Percentiles rank a stretch among this genome's conserved stretches.
Evolutionary conservation across 179 eudicot genomes (phyloP).

Genomic region (Silene coronaria): DNA sequence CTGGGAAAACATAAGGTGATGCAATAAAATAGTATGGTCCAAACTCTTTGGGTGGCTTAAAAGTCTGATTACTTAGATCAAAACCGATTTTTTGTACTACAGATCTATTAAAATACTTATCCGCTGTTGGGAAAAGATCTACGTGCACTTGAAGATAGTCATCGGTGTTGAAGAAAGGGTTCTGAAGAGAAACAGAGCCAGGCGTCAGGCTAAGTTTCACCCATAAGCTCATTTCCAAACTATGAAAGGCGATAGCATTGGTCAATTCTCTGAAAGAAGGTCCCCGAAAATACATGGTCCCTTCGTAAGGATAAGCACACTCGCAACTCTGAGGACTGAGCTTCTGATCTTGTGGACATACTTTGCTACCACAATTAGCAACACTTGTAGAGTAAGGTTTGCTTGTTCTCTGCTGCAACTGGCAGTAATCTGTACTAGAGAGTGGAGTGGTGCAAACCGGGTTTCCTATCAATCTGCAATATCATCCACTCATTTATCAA

Average conservation of each 20-base stretch:
- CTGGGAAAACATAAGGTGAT: conserved; percentile 58
- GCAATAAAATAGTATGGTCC: conserved; percentile 85
- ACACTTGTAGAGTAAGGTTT: conserved; percentile 69
- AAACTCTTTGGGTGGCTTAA: conserved; percentile 65
- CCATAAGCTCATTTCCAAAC: conserved; percentile 69
- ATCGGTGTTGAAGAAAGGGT: conserved; percentile 57
- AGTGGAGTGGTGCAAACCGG: conserved; percentile 58
- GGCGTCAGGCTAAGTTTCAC: conserved; percentile 55
- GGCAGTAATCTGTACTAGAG: conserved; percentile 49
- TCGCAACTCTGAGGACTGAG: conserved; percentile 80
- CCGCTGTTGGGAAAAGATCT: conserved; percentile 53
- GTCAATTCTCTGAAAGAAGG: conserved; percentile 68
- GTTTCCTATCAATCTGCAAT: conserved; percentile 62
- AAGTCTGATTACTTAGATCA: conserved; percentile 65
- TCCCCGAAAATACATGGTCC: conserved; percentile 68
- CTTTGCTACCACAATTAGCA: conserved; percentile 54
- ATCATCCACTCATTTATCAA: neutral
- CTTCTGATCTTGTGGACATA: conserved; percentile 49
- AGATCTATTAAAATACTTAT: conserved; percentile 51
- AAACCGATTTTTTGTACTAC: conserved; percentile 65
- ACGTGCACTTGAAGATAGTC: conserved; percentile 68
- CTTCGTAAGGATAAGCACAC: conserved; percentile 79
- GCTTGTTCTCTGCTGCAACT: conserved; percentile 36
- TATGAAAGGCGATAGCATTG: conserved; percentile 50
- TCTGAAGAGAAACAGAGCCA: conserved; percentile 74